Conservation (phyloP, 257 asterid genomes). For the Salvia rosmarinus region DNA sequence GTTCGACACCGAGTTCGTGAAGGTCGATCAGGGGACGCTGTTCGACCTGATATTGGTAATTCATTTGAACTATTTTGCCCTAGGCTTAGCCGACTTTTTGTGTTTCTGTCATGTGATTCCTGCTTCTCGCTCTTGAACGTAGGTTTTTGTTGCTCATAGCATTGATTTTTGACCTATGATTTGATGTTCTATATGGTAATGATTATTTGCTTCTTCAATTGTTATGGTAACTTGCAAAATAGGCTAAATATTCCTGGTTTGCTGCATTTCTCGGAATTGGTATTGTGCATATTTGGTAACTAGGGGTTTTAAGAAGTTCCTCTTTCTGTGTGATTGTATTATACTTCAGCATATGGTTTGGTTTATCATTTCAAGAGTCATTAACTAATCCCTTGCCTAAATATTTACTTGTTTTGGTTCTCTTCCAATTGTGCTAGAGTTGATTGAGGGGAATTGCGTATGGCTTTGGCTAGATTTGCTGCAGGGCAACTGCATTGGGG, state of each 20-base stretch:
- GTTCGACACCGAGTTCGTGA: slow-evolving; percentile 58
- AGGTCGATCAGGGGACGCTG: slow-evolving; percentile 61
- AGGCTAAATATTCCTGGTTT: not conserved
- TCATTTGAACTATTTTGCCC: not conserved
- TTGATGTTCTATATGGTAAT: not conserved
- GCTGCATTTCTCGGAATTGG: too few relatives aligned
- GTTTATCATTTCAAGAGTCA: too few relatives aligned
- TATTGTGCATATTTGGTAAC: too few relatives aligned
- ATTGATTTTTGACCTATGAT: not conserved
- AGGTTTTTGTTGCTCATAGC: not conserved
- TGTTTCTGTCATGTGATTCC: not conserved
- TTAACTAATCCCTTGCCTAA: too few relatives aligned
- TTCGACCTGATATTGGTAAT: slow-evolving; percentile 64
- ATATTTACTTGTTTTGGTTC: too few relatives aligned
- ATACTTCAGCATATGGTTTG: too few relatives aligned
- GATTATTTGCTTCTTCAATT: not conserved
- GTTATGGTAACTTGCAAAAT: not conserved
- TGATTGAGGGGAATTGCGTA: too few relatives aligned
- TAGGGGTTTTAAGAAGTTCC: too few relatives aligned
- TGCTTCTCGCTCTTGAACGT: not conserved
- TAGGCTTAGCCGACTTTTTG: not conserved
- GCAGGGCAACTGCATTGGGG: too few relatives aligned
- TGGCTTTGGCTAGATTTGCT: too few relatives aligned
- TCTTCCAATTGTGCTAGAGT: too few relatives aligned
- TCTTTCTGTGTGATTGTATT: too few relatives aligned